phyloP scores from a whole-genome alignment of 208 protist genomes.

The Wallacemonas sp. region DNA sequence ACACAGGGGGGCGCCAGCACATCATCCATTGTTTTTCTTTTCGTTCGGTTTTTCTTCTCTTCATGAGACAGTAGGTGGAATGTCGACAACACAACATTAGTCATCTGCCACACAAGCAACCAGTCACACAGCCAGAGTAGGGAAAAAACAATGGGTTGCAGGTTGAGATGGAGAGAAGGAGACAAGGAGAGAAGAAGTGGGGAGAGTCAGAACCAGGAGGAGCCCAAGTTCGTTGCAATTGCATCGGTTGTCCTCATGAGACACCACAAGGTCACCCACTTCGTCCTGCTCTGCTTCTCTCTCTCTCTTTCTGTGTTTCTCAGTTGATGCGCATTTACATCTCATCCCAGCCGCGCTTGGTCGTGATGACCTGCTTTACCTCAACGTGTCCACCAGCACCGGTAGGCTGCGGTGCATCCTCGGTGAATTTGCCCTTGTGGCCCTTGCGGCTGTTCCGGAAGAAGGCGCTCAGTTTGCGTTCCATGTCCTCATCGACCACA shows the following conservation, averaged over 20 bases:
- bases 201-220: background rate
- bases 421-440: conserved; percentile 31
- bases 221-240: too few species aligned
- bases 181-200: background rate
- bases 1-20: too few species aligned
- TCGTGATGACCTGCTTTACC: conserved; percentile 39
- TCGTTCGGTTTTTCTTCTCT: too few species aligned
- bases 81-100: too few species aligned
- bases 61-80: too few species aligned
- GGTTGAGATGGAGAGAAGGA: too few species aligned
- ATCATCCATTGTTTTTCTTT: too few species aligned
- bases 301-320: background rate
- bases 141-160: too few species aligned
- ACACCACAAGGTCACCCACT: background rate
- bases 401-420: conserved; percentile 19
- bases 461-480: conserved; percentile 72
- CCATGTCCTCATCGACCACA: conserved; percentile 56
- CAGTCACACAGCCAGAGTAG: too few species aligned
- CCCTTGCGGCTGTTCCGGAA: conserved; percentile 55
- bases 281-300: background rate
- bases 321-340: background rate
- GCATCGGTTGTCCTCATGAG: too few species aligned
- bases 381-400: conserved; percentile 30
- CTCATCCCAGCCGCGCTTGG: conserved; percentile 28
- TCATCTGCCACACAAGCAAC: too few species aligned